Conservation (phyloP, 2,329 filamentous ascomycete genomes). For the Fusarium coffeatum region DNA sequence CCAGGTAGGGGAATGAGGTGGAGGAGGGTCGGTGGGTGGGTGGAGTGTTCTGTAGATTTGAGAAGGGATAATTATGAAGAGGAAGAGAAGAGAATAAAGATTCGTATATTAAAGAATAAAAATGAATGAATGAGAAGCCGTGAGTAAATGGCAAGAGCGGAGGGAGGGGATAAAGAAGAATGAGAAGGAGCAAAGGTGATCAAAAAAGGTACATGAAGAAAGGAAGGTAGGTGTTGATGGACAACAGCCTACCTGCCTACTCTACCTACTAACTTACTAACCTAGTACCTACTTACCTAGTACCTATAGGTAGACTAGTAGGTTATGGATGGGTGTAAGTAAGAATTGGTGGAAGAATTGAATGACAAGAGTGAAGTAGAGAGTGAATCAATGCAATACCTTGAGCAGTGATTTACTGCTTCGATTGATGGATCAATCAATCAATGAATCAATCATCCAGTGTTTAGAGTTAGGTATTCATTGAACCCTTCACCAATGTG, state of each 20-base stretch:
- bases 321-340: neutral
- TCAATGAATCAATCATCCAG: neutral
- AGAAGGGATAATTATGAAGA: constrained; percentile 44
- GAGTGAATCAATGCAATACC: constrained; percentile 9
- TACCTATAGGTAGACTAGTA: no score
- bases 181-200: constrained; percentile 14
- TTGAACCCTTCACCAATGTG: neutral
- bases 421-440: neutral
- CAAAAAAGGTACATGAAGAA: neutral
- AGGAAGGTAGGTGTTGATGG: neutral
- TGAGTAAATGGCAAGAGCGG: constrained; percentile 4
- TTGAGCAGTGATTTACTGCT: neutral
- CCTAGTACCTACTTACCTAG: no score
- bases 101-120: neutral
- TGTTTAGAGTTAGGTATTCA: neutral
- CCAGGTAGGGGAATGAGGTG: constrained; percentile 50
- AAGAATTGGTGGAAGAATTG: neutral
- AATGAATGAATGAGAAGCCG: constrained; percentile 4
- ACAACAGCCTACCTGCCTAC: neutral
- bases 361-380: neutral
- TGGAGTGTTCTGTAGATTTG: constrained; percentile 37
- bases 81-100: constrained; percentile 6
- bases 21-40: constrained; percentile 41
- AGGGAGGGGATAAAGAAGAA: neutral
- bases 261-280: no score